These are phyloP conservation scores for Metroxylon sagu DNA, from an alignment of 176 grass and related monocot species.

Conservation along the genomic window DNA sequence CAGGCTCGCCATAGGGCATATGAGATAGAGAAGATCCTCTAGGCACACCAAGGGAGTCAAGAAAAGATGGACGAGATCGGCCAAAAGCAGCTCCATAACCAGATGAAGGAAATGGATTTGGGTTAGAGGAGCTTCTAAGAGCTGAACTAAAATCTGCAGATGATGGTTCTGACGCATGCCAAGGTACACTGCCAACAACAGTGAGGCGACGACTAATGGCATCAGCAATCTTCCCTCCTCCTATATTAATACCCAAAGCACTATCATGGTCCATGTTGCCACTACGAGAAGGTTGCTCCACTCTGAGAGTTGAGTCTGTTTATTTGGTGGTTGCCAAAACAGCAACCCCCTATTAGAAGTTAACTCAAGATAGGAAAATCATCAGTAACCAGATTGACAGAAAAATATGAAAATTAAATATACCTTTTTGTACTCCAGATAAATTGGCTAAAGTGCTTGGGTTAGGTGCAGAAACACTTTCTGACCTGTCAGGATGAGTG, in stretches of 20 bases:
- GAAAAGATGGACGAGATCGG: conserved; percentile 63
- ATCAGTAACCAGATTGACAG: too few species aligned
- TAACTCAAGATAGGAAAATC: too few species aligned
- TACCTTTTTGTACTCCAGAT: neutral
- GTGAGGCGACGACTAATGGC: conserved; percentile 27
- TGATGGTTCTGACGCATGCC: conserved; percentile 26
- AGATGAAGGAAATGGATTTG: conserved; percentile 36
- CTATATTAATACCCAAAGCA: conserved; percentile 18
- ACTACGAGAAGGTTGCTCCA: conserved; percentile 22
- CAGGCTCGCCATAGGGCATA: conserved; percentile 22
- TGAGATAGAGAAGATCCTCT: conserved; percentile 35
- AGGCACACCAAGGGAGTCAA: conserved; percentile 81
- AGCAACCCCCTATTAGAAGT: too few species aligned
- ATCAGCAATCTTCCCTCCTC: conserved; percentile 22
- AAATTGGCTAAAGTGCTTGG: conserved; percentile 4
- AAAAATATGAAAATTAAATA: neutral
- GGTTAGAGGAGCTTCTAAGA: conserved; percentile 26
- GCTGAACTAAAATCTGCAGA: conserved; percentile 22
- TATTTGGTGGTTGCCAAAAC: too few species aligned
- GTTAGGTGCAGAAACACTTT: conserved; percentile 27
- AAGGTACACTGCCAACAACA: conserved; percentile 17
- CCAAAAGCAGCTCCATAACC: conserved; percentile 43
- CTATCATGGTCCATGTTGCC: conserved; percentile 20
- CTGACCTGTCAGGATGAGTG: conserved; percentile 29
- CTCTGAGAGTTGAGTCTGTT: conserved; percentile 28